Percentiles rank a stretch among this genome's conserved stretches.
These are phyloP conservation scores for Sporothrix sp. DNA, from an alignment of 2,329 filamentous ascomycete species.

Conservation along the genomic window DNA sequence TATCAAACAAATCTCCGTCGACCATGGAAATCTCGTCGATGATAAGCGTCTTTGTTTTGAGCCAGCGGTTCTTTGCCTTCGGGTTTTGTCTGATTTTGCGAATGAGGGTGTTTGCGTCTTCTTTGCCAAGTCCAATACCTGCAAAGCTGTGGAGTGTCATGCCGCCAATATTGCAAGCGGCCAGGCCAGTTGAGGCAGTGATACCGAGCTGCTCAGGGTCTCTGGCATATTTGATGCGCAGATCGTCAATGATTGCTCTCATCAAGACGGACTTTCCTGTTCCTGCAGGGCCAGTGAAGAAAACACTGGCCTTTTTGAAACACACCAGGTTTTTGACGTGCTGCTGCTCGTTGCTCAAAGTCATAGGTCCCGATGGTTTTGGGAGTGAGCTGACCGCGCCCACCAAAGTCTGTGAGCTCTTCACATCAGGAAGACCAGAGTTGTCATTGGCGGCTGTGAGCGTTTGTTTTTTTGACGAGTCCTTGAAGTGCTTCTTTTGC, in stretches of 20 bases:
- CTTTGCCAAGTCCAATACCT: conserved; percentile 91
- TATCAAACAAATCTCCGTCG: conserved; percentile 93
- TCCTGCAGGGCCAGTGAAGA: conserved; percentile 94
- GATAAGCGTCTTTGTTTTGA: conserved; percentile 76
- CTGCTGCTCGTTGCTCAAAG: conserved; percentile 77
- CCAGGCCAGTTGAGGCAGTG: conserved; percentile 89
- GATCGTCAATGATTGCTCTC: conserved; percentile 73
- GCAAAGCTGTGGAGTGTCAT: conserved; percentile 94
- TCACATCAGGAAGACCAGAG: conserved; percentile 18
- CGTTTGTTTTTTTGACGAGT: conserved; percentile 41
- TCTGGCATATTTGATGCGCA: conserved; percentile 64
- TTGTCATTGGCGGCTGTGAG: conserved; percentile 29
- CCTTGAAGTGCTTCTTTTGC: conserved; percentile 65
- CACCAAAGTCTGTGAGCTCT: neutral
- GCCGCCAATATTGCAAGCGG: conserved; percentile 92
- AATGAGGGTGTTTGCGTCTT: conserved; percentile 66
- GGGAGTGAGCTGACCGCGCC: neutral
- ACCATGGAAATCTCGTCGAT: conserved; percentile 99
- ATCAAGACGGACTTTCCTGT: conserved; percentile 96
- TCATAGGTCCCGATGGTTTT: conserved; percentile 41
- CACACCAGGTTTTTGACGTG: conserved; percentile 76
- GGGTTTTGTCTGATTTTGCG: conserved; percentile 84
- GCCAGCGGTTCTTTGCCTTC: conserved; percentile 83
- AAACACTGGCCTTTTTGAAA: conserved; percentile 74
- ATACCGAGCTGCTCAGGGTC: conserved; percentile 83